These are phyloP conservation scores for Botryosphaeria agaves DNA, from an alignment of 2,329 filamentous ascomycete species.

Conservation along the genomic window DNA sequence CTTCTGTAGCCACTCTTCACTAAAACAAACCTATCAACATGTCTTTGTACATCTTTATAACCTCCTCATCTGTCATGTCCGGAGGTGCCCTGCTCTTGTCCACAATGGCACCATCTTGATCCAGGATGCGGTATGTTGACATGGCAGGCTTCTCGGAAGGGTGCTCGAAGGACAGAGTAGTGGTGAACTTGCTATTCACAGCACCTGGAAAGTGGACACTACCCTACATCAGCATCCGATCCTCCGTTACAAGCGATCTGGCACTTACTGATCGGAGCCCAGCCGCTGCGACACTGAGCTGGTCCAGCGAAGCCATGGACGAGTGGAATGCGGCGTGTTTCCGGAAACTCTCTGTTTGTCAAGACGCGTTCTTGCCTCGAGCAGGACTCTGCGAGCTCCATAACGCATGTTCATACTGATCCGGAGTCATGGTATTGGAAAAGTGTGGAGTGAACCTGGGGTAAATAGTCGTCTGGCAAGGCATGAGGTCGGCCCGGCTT, in stretches of 20 bases:
- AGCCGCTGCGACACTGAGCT: constrained; percentile 39
- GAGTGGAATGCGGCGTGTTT: too few species aligned
- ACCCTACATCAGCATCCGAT: background rate
- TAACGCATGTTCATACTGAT: too few species aligned
- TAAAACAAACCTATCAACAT: constrained; percentile 37
- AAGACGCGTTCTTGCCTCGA: too few species aligned
- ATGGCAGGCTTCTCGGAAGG: constrained; percentile 59
- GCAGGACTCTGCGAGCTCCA: too few species aligned
- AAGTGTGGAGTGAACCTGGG: too few species aligned
- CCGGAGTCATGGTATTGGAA: too few species aligned
- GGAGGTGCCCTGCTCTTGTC: constrained; percentile 51
- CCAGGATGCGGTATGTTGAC: constrained; percentile 80
- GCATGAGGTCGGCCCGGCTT: too few species aligned
- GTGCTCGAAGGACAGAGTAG: constrained; percentile 56
- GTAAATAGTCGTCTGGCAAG: too few species aligned
- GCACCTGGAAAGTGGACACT: constrained; percentile 75
- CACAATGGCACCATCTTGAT: constrained; percentile 72
- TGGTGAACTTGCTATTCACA: constrained; percentile 83
- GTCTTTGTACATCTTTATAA: constrained; percentile 42
- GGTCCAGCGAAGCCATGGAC: constrained; percentile 29
- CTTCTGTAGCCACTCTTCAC: background rate
- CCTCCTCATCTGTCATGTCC: constrained; percentile 46
- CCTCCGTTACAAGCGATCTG: background rate
- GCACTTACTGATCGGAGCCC: constrained; percentile 39
- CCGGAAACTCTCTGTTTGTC: too few species aligned